These are phyloP conservation scores for Picea glauca DNA, from an alignment of 75 land plant species.

Conservation along the genomic window DNA sequence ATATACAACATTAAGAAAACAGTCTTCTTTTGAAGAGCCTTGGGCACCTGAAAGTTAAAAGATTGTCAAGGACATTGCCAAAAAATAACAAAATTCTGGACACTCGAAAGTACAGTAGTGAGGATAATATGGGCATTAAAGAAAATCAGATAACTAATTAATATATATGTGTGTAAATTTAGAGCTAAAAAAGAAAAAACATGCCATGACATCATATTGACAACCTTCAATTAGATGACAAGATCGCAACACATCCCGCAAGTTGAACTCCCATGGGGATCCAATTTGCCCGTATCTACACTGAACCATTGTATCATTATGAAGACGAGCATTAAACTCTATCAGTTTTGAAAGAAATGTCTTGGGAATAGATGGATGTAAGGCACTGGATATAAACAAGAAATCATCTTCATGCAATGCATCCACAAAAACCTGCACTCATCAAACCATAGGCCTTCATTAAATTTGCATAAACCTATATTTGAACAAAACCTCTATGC, in stretches of 20 bases:
- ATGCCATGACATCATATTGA: not conserved
- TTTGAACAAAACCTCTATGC: not conserved
- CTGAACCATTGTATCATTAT: slow-evolving; percentile 74
- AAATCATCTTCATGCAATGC: slow-evolving; percentile 75
- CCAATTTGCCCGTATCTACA: slow-evolving; percentile 86
- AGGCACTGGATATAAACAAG: slow-evolving; percentile 70
- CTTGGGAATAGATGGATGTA: slow-evolving; percentile 56
- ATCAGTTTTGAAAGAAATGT: slow-evolving; percentile 62
- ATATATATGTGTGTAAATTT: not conserved
- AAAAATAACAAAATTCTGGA: not conserved
- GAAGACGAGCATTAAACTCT: slow-evolving; percentile 61
- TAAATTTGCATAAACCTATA: not conserved
- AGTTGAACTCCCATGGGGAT: slow-evolving; percentile 98
- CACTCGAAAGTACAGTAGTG: not conserved
- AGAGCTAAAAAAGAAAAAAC: slow-evolving; percentile 4
- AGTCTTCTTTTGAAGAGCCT: slow-evolving; percentile 12
- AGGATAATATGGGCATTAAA: not conserved
- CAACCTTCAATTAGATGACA: slow-evolving; percentile 78
- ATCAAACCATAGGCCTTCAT: not conserved
- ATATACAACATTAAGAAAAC: slow-evolving; percentile 67
- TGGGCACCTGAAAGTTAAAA: slow-evolving; percentile 33
- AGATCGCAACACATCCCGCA: slow-evolving; percentile 91
- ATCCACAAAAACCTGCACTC: slow-evolving; percentile 88
- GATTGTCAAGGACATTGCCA: not conserved
- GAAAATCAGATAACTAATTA: not conserved